Evolutionary conservation across 139 green algal species (phyloP).

Genomic region (Asterochloris erici): DNA sequence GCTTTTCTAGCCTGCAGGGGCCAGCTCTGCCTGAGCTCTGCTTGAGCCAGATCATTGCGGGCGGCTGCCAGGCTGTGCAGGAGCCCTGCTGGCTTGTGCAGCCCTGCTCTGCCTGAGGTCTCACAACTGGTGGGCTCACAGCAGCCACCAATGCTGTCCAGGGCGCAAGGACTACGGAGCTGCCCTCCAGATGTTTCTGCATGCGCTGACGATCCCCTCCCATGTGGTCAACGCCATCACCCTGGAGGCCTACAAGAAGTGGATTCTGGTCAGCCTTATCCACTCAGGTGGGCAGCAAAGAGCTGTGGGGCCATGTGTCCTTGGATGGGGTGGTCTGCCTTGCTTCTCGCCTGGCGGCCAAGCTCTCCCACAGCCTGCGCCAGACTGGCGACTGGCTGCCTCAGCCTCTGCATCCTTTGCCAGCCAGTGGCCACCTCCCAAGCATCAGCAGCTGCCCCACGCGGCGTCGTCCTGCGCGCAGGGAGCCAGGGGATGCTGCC

Average conservation of each 20-base stretch:
- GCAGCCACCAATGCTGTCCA: conserved; percentile 15
- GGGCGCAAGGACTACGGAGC: conserved; percentile 63
- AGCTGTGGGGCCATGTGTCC: neutral
- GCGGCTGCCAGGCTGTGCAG: neutral
- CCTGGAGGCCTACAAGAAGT: conserved; percentile 85
- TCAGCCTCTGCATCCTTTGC: neutral
- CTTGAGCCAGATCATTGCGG: neutral
- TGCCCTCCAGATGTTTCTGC: conserved; percentile 73
- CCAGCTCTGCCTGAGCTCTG: neutral
- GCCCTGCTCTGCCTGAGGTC: neutral
- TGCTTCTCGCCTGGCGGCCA: neutral
- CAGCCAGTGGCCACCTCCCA: too few relatives aligned
- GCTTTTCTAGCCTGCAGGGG: neutral
- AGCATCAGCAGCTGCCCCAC: too few relatives aligned
- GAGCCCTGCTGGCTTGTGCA: neutral
- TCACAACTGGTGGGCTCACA: neutral
- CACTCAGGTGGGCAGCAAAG: conserved; percentile 31
- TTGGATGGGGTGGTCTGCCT: conserved; percentile 1
- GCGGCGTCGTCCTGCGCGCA: neutral
- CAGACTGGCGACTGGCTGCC: neutral
- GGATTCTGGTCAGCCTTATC: conserved; percentile 79
- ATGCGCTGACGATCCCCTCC: conserved; percentile 72
- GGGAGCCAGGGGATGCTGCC: conserved; percentile 31
- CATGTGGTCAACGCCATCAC: conserved; percentile 79
- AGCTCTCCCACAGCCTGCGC: neutral